These are phyloP conservation scores for Polytolypa hystricis DNA, from an alignment of 2,329 filamentous ascomycete genomes.

Conservation along the genomic window DNA sequence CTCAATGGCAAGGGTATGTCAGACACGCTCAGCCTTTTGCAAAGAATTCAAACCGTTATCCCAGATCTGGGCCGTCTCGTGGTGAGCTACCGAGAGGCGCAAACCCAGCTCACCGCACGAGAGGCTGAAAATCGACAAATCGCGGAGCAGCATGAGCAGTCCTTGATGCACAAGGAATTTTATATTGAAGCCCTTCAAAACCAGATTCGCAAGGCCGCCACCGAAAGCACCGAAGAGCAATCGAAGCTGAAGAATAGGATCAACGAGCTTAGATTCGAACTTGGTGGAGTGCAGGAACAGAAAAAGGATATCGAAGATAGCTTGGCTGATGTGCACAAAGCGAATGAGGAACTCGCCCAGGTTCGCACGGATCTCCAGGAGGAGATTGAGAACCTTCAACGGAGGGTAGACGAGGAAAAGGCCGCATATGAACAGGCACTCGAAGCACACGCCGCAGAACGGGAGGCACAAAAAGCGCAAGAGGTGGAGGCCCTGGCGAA, in stretches of 20 bases:
- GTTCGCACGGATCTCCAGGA: constrained; percentile 35
- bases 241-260: constrained; percentile 31
- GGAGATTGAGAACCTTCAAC: constrained; percentile 28
- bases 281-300: constrained; percentile 42
- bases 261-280: constrained; percentile 40
- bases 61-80: constrained; percentile 36
- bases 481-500: constrained; percentile 25
- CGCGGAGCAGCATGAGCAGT: constrained; percentile 40
- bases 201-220: constrained; percentile 39
- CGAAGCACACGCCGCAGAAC: too few relatives aligned
- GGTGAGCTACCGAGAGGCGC: constrained; percentile 39
- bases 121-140: constrained; percentile 41
- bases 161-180: constrained; percentile 41
- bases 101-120: constrained; percentile 38
- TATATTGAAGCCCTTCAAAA: constrained; percentile 42
- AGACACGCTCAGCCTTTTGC: constrained; percentile 30
- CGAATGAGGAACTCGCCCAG: constrained; percentile 34
- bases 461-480: constrained; percentile 36
- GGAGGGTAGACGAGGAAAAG: constrained; percentile 26
- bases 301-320: constrained; percentile 41
- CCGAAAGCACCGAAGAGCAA: constrained; percentile 40
- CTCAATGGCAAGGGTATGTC: constrained; percentile 18
- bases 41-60: constrained; percentile 36
- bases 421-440: constrained; percentile 24
- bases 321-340: constrained; percentile 33